phyloP scores from a whole-genome alignment of 768 basidiomycete species.

The Rhodocollybia butyracea region DNA sequence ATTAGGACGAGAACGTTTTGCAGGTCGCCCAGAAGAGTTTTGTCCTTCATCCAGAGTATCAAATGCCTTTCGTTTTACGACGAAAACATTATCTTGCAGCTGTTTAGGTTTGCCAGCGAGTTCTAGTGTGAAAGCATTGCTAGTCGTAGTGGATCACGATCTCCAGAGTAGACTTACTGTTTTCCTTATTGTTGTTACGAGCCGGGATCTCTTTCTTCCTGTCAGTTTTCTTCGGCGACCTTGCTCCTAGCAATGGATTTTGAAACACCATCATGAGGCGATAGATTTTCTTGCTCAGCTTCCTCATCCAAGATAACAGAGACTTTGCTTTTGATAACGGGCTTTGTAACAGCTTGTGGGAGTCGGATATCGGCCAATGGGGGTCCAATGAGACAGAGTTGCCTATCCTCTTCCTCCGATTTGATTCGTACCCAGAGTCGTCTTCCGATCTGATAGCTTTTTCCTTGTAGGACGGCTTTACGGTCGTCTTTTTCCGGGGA shows the following conservation, averaged over 20 bases:
- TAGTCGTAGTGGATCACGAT: too few species aligned
- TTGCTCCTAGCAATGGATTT: too few species aligned
- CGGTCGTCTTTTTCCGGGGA: neutral
- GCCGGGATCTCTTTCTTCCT: too few species aligned
- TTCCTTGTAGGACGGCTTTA: neutral
- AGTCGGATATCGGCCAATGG: too few species aligned
- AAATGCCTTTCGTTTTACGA: neutral
- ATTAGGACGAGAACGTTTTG: constrained; percentile 4
- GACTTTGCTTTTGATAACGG: neutral
- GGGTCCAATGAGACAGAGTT: neutral
- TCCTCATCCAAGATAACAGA: too few species aligned
- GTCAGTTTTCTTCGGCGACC: too few species aligned
- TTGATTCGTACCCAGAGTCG: neutral
- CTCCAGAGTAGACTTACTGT: neutral
- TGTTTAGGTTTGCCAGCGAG: neutral
- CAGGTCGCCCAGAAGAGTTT: neutral
- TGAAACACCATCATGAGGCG: too few species aligned
- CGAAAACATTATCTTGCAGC: neutral
- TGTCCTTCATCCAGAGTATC: neutral
- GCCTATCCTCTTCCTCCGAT: neutral
- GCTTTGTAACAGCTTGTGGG: too few species aligned
- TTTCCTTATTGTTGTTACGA: neutral
- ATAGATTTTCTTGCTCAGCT: too few species aligned
- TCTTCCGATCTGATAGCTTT: constrained; percentile 10
- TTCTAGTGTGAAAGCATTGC: too few species aligned